Conservation (phyloP, 2,329 filamentous ascomycete species). For the Xylaria sp. region DNA sequence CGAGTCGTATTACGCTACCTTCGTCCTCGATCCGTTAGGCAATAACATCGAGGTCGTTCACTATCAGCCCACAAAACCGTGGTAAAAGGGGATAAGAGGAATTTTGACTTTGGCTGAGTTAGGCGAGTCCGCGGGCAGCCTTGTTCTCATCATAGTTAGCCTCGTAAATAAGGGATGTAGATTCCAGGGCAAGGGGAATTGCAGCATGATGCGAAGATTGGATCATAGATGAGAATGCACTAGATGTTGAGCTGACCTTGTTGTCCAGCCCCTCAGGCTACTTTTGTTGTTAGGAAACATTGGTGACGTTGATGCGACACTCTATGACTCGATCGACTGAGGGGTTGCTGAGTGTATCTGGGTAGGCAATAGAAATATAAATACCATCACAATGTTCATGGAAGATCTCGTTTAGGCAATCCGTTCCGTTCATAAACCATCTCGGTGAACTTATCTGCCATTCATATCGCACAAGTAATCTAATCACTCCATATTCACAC, state of each 20-base stretch:
- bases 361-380: background rate
- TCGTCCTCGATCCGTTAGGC: constrained; percentile 39
- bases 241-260: constrained; percentile 10
- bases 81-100: constrained; percentile 5
- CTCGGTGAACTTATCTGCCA: no score
- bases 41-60: constrained; percentile 40
- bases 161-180: constrained; percentile 1
- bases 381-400: background rate
- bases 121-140: background rate
- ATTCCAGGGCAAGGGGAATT: background rate
- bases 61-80: constrained; percentile 22
- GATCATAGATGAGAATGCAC: constrained; percentile 20
- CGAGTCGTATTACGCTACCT: constrained; percentile 36
- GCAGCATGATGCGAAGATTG: constrained; percentile 30
- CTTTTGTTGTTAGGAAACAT: background rate
- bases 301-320: constrained; percentile 34
- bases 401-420: background rate
- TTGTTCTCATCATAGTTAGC: constrained; percentile 18
- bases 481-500: background rate
- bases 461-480: background rate
- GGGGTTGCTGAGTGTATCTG: background rate
- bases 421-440: background rate
- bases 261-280: background rate
- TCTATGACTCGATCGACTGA: constrained; percentile 13
- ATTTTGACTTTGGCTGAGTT: background rate